Evolutionary conservation across 208 protist species (phyloP).

Genomic region (Wallacemonas collosoma): DNA sequence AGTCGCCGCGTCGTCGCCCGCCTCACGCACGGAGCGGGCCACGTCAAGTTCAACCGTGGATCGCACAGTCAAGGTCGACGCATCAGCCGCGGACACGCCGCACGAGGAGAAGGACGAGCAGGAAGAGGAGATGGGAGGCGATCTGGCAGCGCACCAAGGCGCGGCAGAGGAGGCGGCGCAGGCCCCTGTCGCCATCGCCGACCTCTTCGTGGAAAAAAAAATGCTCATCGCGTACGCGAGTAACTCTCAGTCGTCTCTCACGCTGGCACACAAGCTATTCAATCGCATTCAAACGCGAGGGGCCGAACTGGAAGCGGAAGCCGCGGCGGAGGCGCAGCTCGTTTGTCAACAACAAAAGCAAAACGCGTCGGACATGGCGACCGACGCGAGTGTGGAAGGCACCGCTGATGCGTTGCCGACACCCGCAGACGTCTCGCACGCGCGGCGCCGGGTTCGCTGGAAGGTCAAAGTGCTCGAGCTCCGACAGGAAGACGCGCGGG

Average conservation of each 20-base stretch:
- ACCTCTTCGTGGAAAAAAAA: conserved; percentile 17
- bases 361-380: not conserved
- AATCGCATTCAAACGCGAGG: conserved; percentile 20
- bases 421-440: not conserved
- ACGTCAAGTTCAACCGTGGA: too few relatives aligned
- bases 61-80: too few relatives aligned
- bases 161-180: not conserved
- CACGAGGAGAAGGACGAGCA: not conserved
- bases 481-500: conserved; percentile 24
- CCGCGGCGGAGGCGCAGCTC: not conserved
- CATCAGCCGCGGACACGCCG: not conserved
- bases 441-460: not conserved
- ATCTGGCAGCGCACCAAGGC: not conserved
- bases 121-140: not conserved
- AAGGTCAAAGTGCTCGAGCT: conserved; percentile 11
- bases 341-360: not conserved
- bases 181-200: not conserved
- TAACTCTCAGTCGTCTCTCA: conserved; percentile 55
- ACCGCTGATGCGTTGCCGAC: conserved; percentile 22
- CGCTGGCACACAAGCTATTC: conserved; percentile 70
- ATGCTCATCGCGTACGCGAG: conserved; percentile 78
- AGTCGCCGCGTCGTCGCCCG: not conserved
- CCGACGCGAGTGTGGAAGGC: not conserved
- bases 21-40: too few relatives aligned
- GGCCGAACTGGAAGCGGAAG: not conserved